Base-by-base conservation (phyloP, 495 filamentous ascomycete genomes). In the Hyaloscypha finlandica region DNA sequence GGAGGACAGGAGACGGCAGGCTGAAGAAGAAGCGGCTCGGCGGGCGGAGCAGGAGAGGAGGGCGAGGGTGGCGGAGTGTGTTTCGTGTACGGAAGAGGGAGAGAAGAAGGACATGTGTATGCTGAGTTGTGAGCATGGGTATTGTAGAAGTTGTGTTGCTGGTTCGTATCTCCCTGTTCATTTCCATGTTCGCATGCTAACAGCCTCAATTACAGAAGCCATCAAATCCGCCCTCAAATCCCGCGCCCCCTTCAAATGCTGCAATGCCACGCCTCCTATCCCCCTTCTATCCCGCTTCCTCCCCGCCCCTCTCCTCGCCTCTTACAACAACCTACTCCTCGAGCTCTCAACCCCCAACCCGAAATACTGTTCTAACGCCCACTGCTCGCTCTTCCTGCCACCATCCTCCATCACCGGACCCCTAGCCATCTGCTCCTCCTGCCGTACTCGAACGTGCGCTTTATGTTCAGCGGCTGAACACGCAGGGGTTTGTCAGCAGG, bases 401-500 rank as follows among this genome's bases (percentile, higher is more conserved):
- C 57, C 65, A 5, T 37, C 8, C 20, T 63, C 66, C 3, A 25
- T 68, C 60, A 30, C 5, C 16, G 60, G 62, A 4, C 66, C 61
- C 6, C 11, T 64, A 19, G 53, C 66, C 19, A 68, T 30, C 37
- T 65, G 61, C 35, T 56, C 67, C 32, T 52, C 55, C 20, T 68
- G 66, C 35, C 25, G 29, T 3, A 65, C 51, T 31, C 61, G 56
- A 1, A 69, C 67, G 20, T 65, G 66, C 59, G 3, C 53, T 12
- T n/a, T 37, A 3, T 68, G 66, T 33, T 45, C 45, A 8, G 42
- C 56, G 32, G 35, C 52, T 20, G 59, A 58, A 45, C 59, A 68
- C 30, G 33, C 59, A 14, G 66, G 66, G 16, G 60, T 68, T 0
- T 75, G 77, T 69, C 9, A 52, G 19, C 57, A 72, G 54, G 75